Base-by-base conservation (phyloP, 2,329 filamentous ascomycete species). In the Coniochaeta sp. region DNA sequence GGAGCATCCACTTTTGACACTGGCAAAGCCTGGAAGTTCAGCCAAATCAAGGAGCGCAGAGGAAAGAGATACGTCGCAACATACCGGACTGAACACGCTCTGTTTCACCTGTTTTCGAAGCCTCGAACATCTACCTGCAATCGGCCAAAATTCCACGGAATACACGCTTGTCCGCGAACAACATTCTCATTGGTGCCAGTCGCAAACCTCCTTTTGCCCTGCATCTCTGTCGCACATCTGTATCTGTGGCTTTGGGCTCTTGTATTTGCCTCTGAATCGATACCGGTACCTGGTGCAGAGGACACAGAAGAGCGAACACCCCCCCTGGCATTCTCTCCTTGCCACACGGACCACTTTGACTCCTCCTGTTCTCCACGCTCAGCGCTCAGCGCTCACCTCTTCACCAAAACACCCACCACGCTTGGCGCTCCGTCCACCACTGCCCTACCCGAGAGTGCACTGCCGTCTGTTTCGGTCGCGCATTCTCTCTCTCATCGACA, bases 401-500 rank as follows among this genome's bases (percentile, higher is more conserved):
- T 12, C 34, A 36, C 34, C 34, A 36, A 31, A 2, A 31, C 47
- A 52, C 47, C 22, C 47, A 52, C 47, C 47, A 31, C 47, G 31
- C 47, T 52, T 52, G 47, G 47, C 47, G 14, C 47, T 31, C 26
- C 47, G 16, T 52, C 9, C 47, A 50, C 44, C 44, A 52, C 47
- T 31, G 14, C 31, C 22, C 26, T 22, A n/a, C n/a, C n/a, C n/a
- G 47, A 52, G 47, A 28, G 47, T 52, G 47, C 24, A 52, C 24
- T 52, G 47, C 47, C 47, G 47, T 52, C 47, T 57, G 54, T 57
- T 22, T 36, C 31, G 54, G 54, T 34, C 54, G 54, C 54, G 54
- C 54, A 57, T 34, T 22, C 34, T 57, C 63, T 60, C 57, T 58
- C 57, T 38, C 58, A 50, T 47, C 63, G 62, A 64, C 63, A 55